phyloP scores from a whole-genome alignment of 495 filamentous ascomycete species.

The Aspergillus carlsbadensis region DNA sequence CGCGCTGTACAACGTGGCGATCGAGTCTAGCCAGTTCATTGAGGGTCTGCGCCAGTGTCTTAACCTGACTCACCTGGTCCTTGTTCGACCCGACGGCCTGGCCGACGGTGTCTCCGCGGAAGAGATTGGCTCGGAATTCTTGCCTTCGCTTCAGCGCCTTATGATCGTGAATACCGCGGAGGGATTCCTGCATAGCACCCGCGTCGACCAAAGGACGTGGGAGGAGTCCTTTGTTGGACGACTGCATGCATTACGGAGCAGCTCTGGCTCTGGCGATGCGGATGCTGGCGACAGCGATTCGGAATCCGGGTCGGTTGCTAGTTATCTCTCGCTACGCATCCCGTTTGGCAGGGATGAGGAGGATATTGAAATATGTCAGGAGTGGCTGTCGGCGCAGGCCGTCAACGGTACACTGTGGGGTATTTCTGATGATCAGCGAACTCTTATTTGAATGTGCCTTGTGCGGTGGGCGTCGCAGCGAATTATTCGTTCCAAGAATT shows the following conservation, averaged over 20 bases:
- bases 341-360: conserved; percentile 10
- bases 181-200: conserved; percentile 6
- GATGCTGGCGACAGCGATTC: conserved; percentile 1
- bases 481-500: background rate
- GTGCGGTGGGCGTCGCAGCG: too few relatives aligned
- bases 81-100: conserved; percentile 31
- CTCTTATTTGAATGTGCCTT: background rate
- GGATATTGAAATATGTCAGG: conserved; percentile 17
- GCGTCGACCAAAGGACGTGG: conserved; percentile 8
- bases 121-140: conserved; percentile 2
- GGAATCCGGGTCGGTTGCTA: conserved; percentile 4
- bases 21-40: conserved; percentile 25
- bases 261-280: background rate
- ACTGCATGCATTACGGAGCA: background rate
- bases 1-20: conserved; percentile 31
- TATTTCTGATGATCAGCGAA: conserved; percentile 6
- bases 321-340: conserved; percentile 9
- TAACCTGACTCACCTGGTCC: conserved; percentile 30
- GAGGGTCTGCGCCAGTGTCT: conserved; percentile 22
- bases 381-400: conserved; percentile 13
- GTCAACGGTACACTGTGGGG: conserved; percentile 8
- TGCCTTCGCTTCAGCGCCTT: conserved; percentile 14
- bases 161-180: conserved; percentile 12
- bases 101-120: conserved; percentile 1
- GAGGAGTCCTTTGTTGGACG: conserved; percentile 11